Percentiles rank a stretch among this genome's conserved stretches.
Conservation (phyloP, 2,329 filamentous ascomycete species). For the Botrytis aclada region DNA sequence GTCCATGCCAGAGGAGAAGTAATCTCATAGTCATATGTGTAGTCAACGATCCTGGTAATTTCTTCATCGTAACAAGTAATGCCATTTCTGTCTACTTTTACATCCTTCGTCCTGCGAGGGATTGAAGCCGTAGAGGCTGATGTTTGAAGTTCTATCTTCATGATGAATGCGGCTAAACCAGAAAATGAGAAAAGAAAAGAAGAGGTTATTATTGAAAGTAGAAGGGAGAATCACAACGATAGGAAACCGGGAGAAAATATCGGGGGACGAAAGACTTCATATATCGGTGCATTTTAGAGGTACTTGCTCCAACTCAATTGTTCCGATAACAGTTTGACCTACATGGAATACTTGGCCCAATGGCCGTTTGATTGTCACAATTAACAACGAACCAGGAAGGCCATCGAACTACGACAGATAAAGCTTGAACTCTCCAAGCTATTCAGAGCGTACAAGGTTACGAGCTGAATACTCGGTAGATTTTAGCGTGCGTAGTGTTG, state of each 20-base stretch:
- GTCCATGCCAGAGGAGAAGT: constrained; percentile 19
- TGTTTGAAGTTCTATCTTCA: constrained; percentile 15
- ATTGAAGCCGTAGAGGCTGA: background rate
- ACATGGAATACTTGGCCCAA: constrained; percentile 9
- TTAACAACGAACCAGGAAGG: background rate
- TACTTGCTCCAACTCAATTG: background rate
- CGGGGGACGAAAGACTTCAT: background rate
- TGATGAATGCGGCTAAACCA: background rate
- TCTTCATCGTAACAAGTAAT: constrained; percentile 24
- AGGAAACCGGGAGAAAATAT: background rate
- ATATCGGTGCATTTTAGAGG: background rate
- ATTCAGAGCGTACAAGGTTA: background rate
- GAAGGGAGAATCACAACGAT: background rate
- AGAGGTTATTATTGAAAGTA: background rate
- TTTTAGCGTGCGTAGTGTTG: background rate
- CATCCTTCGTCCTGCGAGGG: constrained; percentile 1
- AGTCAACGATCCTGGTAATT: constrained; percentile 25
- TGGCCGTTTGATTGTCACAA: background rate
- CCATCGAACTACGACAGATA: background rate
- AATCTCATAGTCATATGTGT: constrained; percentile 26
- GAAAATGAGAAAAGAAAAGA: background rate
- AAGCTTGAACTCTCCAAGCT: background rate
- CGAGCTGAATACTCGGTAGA: background rate
- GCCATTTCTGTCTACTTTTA: constrained; percentile 1
- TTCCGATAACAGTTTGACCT: background rate